Evolutionary conservation across 345 rosid genomes (phyloP).

Genomic region (Lepidium aucheri): DNA sequence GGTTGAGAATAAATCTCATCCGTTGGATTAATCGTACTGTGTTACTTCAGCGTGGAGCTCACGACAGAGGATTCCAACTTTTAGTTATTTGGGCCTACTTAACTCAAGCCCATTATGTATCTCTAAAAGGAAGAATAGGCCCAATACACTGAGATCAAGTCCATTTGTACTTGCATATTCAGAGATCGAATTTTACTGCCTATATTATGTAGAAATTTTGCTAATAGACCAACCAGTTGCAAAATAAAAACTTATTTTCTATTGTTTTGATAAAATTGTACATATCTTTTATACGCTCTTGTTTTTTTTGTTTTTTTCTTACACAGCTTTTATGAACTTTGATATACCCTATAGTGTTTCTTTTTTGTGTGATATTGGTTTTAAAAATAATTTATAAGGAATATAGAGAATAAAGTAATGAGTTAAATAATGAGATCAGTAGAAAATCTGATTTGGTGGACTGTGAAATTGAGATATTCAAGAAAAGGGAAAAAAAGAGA

Average conservation of each 20-base stretch:
- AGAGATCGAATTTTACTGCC: too few relatives aligned
- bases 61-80: not conserved
- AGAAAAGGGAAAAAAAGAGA: not conserved
- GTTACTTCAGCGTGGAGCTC: not conserved
- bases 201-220: too few relatives aligned
- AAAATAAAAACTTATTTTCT: not conserved
- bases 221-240: too few relatives aligned
- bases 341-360: not conserved
- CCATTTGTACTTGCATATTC: too few relatives aligned
- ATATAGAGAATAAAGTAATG: not conserved
- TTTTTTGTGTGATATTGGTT: not conserved
- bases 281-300: not conserved
- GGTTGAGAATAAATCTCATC: not conserved
- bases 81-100: not conserved
- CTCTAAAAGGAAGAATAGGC: not conserved
- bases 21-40: not conserved
- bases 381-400: not conserved
- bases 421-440: constrained; percentile 3
- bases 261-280: not conserved
- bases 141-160: not conserved
- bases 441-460: not conserved
- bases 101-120: not conserved
- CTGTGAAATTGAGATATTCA: constrained; percentile 9
- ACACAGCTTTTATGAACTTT: too few relatives aligned
- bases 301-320: too few relatives aligned